Percentiles rank a stretch among this genome's conserved stretches.
Evolutionary conservation across 164 flowering plant genomes (phyloP).

Genomic region (Chimonanthus salicifolius): DNA sequence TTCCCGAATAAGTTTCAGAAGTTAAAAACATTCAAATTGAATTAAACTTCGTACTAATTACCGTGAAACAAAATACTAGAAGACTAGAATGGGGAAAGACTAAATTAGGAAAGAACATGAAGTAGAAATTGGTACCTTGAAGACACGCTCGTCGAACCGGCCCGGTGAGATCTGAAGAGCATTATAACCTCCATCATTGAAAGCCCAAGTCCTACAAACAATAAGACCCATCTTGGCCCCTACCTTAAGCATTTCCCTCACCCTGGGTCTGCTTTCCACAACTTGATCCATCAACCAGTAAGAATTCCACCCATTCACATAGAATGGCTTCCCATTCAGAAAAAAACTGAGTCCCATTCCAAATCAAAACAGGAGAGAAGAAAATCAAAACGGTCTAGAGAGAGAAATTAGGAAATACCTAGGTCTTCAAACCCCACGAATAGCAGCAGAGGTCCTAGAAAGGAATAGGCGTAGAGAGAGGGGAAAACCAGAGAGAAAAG

Average conservation of each 20-base stretch:
- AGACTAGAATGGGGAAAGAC: neutral
- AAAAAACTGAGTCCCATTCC: constrained; percentile 70
- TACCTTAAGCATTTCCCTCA: constrained; percentile 56
- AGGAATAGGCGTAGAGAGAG: no score
- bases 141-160: constrained; percentile 54
- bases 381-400: no score
- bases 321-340: constrained; percentile 61
- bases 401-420: no score
- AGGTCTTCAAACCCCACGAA: no score
- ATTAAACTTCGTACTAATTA: neutral
- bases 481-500: no score
- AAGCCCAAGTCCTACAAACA: constrained; percentile 97
- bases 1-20: neutral
- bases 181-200: constrained; percentile 86
- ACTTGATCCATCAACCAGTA: constrained; percentile 92
- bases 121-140: constrained; percentile 44
- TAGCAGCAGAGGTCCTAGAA: no score
- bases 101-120: neutral
- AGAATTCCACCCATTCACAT: constrained; percentile 93
- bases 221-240: constrained; percentile 91
- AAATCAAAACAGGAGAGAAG: no score
- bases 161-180: constrained; percentile 33
- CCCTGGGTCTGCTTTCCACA: constrained; percentile 50
- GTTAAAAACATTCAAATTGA: neutral
- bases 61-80: no score